Evolutionary conservation across 441 rosid genomes (phyloP).

Genomic region (Corymbia calophylla): DNA sequence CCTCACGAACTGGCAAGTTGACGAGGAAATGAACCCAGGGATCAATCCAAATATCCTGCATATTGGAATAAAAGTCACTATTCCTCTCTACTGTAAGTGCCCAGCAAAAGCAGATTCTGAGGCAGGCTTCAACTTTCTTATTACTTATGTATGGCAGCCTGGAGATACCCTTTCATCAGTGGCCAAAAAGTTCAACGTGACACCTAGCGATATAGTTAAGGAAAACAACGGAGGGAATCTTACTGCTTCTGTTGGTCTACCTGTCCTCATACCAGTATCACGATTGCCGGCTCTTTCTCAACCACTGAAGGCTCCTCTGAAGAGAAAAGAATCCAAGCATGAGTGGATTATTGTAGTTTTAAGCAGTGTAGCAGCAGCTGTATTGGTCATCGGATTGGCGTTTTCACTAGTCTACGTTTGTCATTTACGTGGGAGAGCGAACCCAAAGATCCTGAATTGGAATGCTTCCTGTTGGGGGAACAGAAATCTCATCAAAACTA

Average conservation of each 20-base stretch:
- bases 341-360: constrained; percentile 2
- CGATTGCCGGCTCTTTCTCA: constrained; percentile 35
- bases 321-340: constrained; percentile 13
- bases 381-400: not conserved
- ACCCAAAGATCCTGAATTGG: not conserved
- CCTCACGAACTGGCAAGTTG: constrained; percentile 34
- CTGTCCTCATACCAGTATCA: constrained; percentile 43
- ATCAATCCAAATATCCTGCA: constrained; percentile 26
- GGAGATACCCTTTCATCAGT: constrained; percentile 30
- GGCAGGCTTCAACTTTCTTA: constrained; percentile 27
- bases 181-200: constrained; percentile 27
- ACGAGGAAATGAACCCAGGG: constrained; percentile 29
- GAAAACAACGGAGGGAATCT: constrained; percentile 33
- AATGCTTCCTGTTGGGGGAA: not conserved
- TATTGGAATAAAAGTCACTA: constrained; percentile 29
- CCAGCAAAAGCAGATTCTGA: constrained; percentile 20
- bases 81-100: constrained; percentile 60
- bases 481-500: not conserved
- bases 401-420: not conserved
- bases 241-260: constrained; percentile 21
- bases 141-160: constrained; percentile 53
- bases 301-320: constrained; percentile 3
- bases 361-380: constrained; percentile 5
- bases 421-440: not conserved
- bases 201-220: constrained; percentile 17